Evolutionary conservation across 306 rosid genomes (phyloP).

Genomic region (Benincasa hispida): DNA sequence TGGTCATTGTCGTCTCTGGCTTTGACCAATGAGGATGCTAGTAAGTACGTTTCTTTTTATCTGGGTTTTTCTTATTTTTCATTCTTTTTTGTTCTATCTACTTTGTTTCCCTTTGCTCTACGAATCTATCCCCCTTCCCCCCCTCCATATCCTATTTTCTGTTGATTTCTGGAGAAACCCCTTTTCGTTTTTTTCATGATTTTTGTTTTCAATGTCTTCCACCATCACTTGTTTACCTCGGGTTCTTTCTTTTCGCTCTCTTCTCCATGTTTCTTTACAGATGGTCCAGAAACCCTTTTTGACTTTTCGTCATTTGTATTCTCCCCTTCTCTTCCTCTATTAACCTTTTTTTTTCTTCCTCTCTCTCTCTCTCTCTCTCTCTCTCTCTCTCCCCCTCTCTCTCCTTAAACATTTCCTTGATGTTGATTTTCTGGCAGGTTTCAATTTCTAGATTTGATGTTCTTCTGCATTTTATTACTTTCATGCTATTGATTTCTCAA

Average conservation of each 20-base stretch:
- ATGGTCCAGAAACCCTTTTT: constrained; percentile 14
- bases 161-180: neutral
- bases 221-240: neutral
- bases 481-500: neutral
- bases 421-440: constrained; percentile 1
- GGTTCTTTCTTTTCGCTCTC: neutral
- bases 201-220: neutral
- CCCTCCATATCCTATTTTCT: neutral
- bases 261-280: constrained; percentile 1
- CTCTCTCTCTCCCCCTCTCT: neutral
- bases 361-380: neutral
- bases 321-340: neutral
- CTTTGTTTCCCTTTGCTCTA: neutral
- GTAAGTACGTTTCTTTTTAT: constrained; percentile 86
- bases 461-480: neutral
- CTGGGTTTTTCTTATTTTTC: neutral
- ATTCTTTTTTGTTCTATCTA: neutral
- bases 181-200: neutral
- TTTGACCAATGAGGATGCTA: constrained; percentile 79
- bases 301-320: constrained; percentile 8
- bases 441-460: constrained; percentile 1
- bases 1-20: constrained; percentile 37
- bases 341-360: neutral
- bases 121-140: neutral
- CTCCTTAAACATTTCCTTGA: neutral